phyloP scores from a whole-genome alignment of 441 rosid species.

The Pelargonium cotyledonis region DNA sequence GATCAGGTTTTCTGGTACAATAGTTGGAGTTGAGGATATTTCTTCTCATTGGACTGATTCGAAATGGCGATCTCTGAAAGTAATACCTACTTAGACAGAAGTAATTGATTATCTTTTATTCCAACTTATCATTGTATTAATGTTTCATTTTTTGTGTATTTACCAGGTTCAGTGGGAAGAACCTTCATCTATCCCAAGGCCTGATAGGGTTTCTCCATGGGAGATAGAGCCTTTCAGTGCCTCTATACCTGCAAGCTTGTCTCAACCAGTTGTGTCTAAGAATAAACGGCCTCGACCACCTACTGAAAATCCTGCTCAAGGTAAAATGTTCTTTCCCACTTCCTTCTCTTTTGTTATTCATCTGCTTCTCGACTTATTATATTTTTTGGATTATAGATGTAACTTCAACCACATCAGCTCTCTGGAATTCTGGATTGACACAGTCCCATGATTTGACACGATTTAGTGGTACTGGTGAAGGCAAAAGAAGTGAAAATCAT shows the following conservation, averaged over 20 bases:
- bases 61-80: conserved; percentile 84
- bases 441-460: conserved; percentile 41
- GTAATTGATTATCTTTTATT: conserved; percentile 11
- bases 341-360: conserved; percentile 26
- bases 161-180: conserved; percentile 90
- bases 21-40: conserved; percentile 64
- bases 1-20: conserved; percentile 73
- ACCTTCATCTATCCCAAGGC: conserved; percentile 60
- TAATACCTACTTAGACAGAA: conserved; percentile 21
- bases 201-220: conserved; percentile 90
- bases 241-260: conserved; percentile 30
- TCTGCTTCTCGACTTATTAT: conserved; percentile 3
- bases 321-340: conserved; percentile 21
- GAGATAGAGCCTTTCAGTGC: conserved; percentile 68
- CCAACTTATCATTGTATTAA: conserved; percentile 18
- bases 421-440: conserved; percentile 35
- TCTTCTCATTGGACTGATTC: conserved; percentile 72
- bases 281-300: conserved; percentile 62
- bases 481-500: conserved; percentile 41
- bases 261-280: conserved; percentile 44
- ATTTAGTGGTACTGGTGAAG: conserved; percentile 37
- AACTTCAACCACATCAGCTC: conserved; percentile 30
- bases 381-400: conserved; percentile 27
- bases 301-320: conserved; percentile 33
- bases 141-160: conserved; percentile 14